Percentiles rank a stretch among this genome's conserved stretches.
Conservation (phyloP, 768 basidiomycete species). For the Pulveroboletus frians region DNA sequence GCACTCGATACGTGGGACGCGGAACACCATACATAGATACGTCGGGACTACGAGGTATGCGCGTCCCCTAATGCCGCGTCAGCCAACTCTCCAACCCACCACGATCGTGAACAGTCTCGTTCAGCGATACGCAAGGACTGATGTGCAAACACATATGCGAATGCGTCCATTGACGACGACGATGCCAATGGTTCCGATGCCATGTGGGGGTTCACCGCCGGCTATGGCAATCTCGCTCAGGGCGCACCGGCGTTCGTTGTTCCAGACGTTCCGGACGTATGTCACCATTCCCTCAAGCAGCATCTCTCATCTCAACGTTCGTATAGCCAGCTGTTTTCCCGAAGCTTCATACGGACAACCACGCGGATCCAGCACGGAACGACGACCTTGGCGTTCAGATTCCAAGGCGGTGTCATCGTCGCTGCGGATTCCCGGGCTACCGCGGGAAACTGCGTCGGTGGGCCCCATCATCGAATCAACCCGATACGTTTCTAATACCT, state of each 20-base stretch:
- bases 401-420: slow-evolving; percentile 98
- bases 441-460: slow-evolving; percentile 94
- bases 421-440: slow-evolving; percentile 97
- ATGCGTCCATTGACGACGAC: slow-evolving; percentile 43
- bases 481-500: too few relatives aligned
- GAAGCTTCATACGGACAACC: slow-evolving; percentile 91
- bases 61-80: slow-evolving; percentile 28
- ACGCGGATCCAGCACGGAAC: slow-evolving; percentile 97
- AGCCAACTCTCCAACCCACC: slow-evolving; percentile 15
- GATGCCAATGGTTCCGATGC: slow-evolving; percentile 61
- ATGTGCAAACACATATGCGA: slow-evolving; percentile 45
- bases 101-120: slow-evolving; percentile 67
- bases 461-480: too few relatives aligned
- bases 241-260: slow-evolving; percentile 70
- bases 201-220: slow-evolving; percentile 81
- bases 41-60: neutral
- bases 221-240: slow-evolving; percentile 67
- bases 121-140: slow-evolving; percentile 58
- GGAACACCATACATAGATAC: too few relatives aligned
- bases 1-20: too few relatives aligned
- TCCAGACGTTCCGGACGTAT: slow-evolving; percentile 71
- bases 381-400: slow-evolving; percentile 96
- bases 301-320: slow-evolving; percentile 6
- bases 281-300: slow-evolving; percentile 23
- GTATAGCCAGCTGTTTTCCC: slow-evolving; percentile 84